Evolutionary conservation across 2,329 filamentous ascomycete species (phyloP).

Genomic region (Talaromyces sp.): DNA sequence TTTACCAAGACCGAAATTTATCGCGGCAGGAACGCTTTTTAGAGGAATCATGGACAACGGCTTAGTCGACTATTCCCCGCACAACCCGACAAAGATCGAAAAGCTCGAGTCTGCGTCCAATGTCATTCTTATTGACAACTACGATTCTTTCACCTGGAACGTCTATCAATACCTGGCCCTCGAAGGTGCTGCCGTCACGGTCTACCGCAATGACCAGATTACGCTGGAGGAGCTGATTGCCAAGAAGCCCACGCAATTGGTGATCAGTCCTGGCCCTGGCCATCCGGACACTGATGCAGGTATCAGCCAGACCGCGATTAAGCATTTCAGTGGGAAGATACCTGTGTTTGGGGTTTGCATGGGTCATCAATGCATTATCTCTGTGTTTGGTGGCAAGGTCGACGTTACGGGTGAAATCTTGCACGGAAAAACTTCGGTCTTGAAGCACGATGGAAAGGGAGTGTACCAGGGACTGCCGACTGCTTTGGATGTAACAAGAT

Average conservation of each 20-base stretch:
- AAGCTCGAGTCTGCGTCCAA: slow-evolving; percentile 78
- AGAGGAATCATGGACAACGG: slow-evolving; percentile 28
- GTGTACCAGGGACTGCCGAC: slow-evolving; percentile 79
- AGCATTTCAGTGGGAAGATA: slow-evolving; percentile 88
- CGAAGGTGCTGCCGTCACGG: slow-evolving; percentile 87
- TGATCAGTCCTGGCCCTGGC: slow-evolving; percentile 90
- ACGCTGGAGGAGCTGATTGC: slow-evolving; percentile 76
- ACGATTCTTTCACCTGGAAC: slow-evolving; percentile 99
- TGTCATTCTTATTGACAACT: slow-evolving; percentile 95
- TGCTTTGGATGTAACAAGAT: slow-evolving; percentile 81
- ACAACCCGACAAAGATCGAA: slow-evolving; percentile 67
- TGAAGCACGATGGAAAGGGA: slow-evolving; percentile 87
- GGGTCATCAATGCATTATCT: slow-evolving; percentile 98
- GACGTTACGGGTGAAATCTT: slow-evolving; percentile 92
- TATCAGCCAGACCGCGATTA: slow-evolving; percentile 85
- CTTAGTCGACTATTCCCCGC: slow-evolving; percentile 75
- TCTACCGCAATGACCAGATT: slow-evolving; percentile 89
- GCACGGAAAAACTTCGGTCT: slow-evolving; percentile 90
- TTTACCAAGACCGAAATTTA: neutral
- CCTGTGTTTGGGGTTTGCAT: slow-evolving; percentile 97
- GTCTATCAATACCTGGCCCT: slow-evolving; percentile 97
- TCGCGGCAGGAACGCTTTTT: neutral
- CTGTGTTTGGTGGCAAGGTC: slow-evolving; percentile 86
- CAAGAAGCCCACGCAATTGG: slow-evolving; percentile 84
- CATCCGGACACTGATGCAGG: slow-evolving; percentile 90